Conservation (phyloP, 1,139 yeast genomes). For the Pichia inconspicua region DNA sequence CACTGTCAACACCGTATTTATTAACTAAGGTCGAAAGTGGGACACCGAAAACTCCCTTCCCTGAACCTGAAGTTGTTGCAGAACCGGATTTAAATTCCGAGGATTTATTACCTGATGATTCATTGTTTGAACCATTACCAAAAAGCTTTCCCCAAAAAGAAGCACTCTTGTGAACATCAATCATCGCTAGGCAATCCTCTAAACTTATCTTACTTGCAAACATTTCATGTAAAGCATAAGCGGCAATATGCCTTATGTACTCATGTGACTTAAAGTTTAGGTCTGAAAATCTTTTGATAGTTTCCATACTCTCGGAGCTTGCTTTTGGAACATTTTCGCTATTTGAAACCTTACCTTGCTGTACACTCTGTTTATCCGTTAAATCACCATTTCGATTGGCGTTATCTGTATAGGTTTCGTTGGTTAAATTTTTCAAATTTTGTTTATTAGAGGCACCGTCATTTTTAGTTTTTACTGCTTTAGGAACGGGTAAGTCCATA, state of each 20-base stretch:
- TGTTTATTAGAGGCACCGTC: not conserved
- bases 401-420: not conserved
- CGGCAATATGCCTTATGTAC: conserved; percentile 59
- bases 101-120: not conserved
- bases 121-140: conserved; percentile 30
- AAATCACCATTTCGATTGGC: not conserved
- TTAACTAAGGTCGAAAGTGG: conserved; percentile 65
- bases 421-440: not conserved
- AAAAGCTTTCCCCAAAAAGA: conserved; percentile 73
- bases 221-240: conserved; percentile 48
- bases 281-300: conserved; percentile 59
- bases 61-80: conserved; percentile 14
- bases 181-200: conserved; percentile 46
- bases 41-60: conserved; percentile 62
- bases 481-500: conserved; percentile 31
- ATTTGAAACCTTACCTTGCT: not conserved
- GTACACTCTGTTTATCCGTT: no score
- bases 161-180: conserved; percentile 49
- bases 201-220: conserved; percentile 28
- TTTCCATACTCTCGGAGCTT: not conserved
- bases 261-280: conserved; percentile 53
- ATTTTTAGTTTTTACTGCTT: conserved; percentile 23
- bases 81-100: conserved; percentile 16
- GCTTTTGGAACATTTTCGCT: not conserved
- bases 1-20: conserved; percentile 79